Base-by-base conservation (phyloP, 768 basidiomycete genomes). In the Asterophora lycoperdoides region DNA sequence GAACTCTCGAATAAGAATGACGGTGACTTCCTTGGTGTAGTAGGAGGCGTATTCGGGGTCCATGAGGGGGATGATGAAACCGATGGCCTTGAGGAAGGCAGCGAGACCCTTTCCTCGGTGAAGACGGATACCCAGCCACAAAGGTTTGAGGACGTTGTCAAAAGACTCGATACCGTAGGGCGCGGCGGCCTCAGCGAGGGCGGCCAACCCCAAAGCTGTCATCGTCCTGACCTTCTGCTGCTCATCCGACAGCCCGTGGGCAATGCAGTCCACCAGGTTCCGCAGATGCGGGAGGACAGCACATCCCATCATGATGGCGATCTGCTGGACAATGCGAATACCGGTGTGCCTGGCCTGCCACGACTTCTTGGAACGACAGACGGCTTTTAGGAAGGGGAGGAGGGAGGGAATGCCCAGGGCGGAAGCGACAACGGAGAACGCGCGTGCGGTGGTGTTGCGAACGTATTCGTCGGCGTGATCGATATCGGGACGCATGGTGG, bases 91-190 rank as follows among this genome's bases (percentile, higher is more conserved):
- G 55, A 96, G 71, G 77, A 95, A 96, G 8, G 93, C 93, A 33
- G 93, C 93, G 29, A 96, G 77, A 53, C 90, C 90, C 65, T 95
- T 95, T 51, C 93, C 93, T 65, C 93, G 90, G 65, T 96, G 93
- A 44, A 92, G 81, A 69, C 92, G 85, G 59, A 94, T 93, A 68
- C 93, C 93, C 41, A 90, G 74, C 93, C 92, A 95, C 8, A 95
- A 72, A 9, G 93, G 92, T 69, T 93, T 93, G 60, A 96, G 76
- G 2, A 99, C 96, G 61, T 92, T 88, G 64, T 99, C 96, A 65
- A 99, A 99, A 3, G 95, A 97, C 66, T 99, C 96, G 67, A 99
- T 98, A 76, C 96, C 96, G 63, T 99, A 99, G 0, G 96, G 96
- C 0, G 95, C 94, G 13, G 96, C 82, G 15, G 96, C 94, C 66